These are phyloP conservation scores for Diaporthe ilicicola DNA, from an alignment of 2,329 filamentous ascomycete species.

Conservation along the genomic window DNA sequence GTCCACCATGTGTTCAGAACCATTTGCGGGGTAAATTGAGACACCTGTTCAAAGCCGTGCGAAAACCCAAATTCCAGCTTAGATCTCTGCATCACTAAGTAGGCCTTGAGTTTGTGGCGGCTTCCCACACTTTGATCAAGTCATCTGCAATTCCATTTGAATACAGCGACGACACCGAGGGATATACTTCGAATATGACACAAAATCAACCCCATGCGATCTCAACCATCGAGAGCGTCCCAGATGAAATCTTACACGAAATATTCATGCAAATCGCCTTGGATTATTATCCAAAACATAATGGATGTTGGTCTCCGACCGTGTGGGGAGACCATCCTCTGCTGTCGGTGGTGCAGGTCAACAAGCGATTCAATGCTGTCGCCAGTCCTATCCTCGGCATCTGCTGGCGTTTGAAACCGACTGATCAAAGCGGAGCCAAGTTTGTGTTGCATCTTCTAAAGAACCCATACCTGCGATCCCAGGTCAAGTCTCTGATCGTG, in stretches of 20 bases:
- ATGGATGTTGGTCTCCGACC: not conserved
- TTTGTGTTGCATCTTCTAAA: not conserved
- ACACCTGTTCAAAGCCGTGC: no score
- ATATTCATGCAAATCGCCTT: not conserved
- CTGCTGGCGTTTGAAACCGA: not conserved
- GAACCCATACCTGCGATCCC: not conserved
- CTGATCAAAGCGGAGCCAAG: not conserved
- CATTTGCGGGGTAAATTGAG: no score
- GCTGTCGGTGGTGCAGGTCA: not conserved
- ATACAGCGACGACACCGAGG: not conserved
- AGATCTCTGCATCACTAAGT: no score
- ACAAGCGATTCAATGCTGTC: not conserved
- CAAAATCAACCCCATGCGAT: not conserved
- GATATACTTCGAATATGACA: not conserved
- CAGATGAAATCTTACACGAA: not conserved
- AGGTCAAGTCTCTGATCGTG: not conserved
- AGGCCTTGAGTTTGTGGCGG: no score
- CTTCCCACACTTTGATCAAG: no score
- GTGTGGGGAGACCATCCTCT: no score
- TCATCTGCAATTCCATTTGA: no score
- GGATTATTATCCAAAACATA: no score
- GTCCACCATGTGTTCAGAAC: no score
- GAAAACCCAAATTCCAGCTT: no score
- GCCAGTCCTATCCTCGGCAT: not conserved
- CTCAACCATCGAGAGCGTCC: not conserved